Base-by-base conservation (phyloP, 2,329 filamentous ascomycete genomes). In the Didymellaceae sp. region DNA sequence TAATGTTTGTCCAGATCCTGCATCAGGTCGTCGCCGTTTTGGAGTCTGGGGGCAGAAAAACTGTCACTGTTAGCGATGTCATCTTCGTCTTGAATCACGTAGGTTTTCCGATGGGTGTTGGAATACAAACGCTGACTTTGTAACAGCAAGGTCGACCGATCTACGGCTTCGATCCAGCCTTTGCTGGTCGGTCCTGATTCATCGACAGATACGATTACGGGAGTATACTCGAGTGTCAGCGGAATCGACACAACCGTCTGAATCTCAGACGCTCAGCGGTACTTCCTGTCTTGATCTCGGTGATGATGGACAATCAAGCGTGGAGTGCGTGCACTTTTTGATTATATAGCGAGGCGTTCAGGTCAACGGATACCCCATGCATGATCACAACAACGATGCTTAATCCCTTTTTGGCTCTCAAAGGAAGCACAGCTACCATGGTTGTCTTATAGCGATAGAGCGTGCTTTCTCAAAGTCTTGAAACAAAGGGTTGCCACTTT, bases 51-150 rank as follows among this genome's bases (percentile, higher is more conserved):
- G 66, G 65, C 2, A 55, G 68, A 0, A 69, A 66, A 39, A 73
- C 70, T 0, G 59, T 73, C 1, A 39, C 32, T 1, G 66, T 72
- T 0, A 60, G 46, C 0, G 68, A 73, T 17, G 59, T 73, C 5
- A 62, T 73, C 3, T 71, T 65, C 42, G 54, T 59, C 1, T 47
- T 72, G n/a, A 67, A 69, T 21, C 47, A 61, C 22, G 67, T 70
- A 66, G 37, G 65, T 62, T 18, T 5, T 21, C 32, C 4, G 22
- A 28, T 17, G 17, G 5, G 8, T 5, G 8, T 8, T 11, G 9
- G 10, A 14, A 26, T 7, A 11, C n/a, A 11, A 4, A n/a, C 21
- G 32, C 46, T 54, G 17, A 54, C 6, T 13, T 3, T 14, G 7
- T 10, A 20, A 7, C 13, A 54, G 52, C 42, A 46, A 39, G 52